Evolutionary conservation across 1,284 basidiomycete species (phyloP).

Genomic region (Malassezia dermatis): DNA sequence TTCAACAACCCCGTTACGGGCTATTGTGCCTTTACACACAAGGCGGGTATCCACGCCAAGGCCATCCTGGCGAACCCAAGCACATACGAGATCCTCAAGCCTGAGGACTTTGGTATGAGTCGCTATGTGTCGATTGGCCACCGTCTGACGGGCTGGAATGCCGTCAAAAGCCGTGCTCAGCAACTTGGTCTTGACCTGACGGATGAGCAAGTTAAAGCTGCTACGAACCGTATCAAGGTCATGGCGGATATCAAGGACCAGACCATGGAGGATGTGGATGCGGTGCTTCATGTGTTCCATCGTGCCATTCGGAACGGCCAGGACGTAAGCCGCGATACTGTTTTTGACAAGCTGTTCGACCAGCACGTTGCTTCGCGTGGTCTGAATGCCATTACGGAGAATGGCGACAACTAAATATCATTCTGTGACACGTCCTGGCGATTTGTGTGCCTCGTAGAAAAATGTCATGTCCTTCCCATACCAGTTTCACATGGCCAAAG

Average conservation of each 20-base stretch:
- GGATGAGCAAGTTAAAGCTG: slow-evolving; percentile 84
- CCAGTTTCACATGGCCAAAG: neutral
- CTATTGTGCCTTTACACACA: slow-evolving; percentile 99
- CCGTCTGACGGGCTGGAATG: slow-evolving; percentile 93
- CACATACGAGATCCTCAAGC: slow-evolving; percentile 59
- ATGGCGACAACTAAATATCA: neutral
- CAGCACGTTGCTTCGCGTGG: slow-evolving; percentile 12
- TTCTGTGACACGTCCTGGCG: neutral
- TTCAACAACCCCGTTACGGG: slow-evolving; percentile 84
- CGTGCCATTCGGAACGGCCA: slow-evolving; percentile 29
- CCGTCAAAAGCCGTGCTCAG: slow-evolving; percentile 97
- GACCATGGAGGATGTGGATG: slow-evolving; percentile 98
- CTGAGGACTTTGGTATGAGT: slow-evolving; percentile 89
- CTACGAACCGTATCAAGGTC: slow-evolving; percentile 98
- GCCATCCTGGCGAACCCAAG: slow-evolving; percentile 99
- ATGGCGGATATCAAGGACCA: slow-evolving; percentile 95
- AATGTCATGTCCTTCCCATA: neutral
- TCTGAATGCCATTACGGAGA: neutral
- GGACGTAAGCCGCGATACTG: slow-evolving; percentile 14
- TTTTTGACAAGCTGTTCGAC: slow-evolving; percentile 18
- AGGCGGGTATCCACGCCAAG: slow-evolving; percentile 99
- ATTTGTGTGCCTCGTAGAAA: neutral
- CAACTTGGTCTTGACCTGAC: slow-evolving; percentile 76
- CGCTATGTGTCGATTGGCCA: slow-evolving; percentile 98
- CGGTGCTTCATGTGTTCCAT: slow-evolving; percentile 67